phyloP scores from a whole-genome alignment of 2,329 filamentous ascomycete species.

The Diplodia intermedia region DNA sequence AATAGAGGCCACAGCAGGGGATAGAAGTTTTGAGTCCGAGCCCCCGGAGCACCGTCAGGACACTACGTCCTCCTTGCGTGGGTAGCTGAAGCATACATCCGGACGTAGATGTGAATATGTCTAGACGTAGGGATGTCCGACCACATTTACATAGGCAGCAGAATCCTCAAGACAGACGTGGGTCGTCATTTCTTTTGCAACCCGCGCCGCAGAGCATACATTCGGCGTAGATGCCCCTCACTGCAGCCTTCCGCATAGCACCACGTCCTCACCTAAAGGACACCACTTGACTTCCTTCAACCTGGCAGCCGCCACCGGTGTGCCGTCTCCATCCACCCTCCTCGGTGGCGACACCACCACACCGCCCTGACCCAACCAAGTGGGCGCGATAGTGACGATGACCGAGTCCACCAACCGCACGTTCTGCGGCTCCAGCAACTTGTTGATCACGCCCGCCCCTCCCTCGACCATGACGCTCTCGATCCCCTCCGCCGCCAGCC shows the following conservation, averaged over 20 bases:
- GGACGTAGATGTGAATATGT: no score
- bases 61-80: no score
- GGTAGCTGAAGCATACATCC: no score
- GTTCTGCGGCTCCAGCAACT: slow-evolving; percentile 70
- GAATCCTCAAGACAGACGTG: no score
- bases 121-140: no score
- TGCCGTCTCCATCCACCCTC: slow-evolving; percentile 58
- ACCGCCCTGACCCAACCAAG: slow-evolving; percentile 84
- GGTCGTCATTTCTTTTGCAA: no score
- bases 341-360: slow-evolving; percentile 77
- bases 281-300: slow-evolving; percentile 74
- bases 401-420: slow-evolving; percentile 74
- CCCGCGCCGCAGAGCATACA: not conserved
- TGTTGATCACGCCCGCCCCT: slow-evolving; percentile 81
- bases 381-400: slow-evolving; percentile 87
- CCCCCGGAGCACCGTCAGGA: no score
- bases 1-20: not conserved
- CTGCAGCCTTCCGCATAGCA: slow-evolving; percentile 70
- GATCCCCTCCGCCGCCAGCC: slow-evolving; percentile 66
- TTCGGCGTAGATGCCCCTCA: not conserved
- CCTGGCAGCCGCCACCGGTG: slow-evolving; percentile 65
- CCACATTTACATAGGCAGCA: no score
- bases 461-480: slow-evolving; percentile 91
- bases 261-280: slow-evolving; percentile 81
- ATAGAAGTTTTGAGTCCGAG: no score